Evolutionary conservation across 2,329 filamentous ascomycete genomes (phyloP), one percentile per base, ranked within the genome.

Genomic region (Claviceps africana): DNA sequence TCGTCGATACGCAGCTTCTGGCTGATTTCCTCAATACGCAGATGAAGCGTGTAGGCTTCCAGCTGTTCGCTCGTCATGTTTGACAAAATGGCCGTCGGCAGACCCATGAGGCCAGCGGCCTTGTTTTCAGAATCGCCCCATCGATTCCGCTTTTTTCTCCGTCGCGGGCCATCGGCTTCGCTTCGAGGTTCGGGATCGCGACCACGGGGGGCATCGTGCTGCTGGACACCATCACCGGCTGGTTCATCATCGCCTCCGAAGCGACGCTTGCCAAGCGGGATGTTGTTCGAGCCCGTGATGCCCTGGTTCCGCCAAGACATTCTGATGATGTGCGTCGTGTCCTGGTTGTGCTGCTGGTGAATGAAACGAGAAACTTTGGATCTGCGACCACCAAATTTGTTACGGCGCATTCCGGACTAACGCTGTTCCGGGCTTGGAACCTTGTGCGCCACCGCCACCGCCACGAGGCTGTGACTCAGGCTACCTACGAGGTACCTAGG

Each of bases 121-220:
- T 98, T 98, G 74, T 98, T 98, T 72, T 98, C 93, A 52, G 88
- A 85, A 70, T 97, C 91, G 59, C 93, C 93, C 93, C 93, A 98
- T 66, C 93, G 84, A 69, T 98, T 98, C 68, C 91, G 86, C 84
- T 96, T 97, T 83, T 95, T 96, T 69, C 93, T 88, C 63, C 86
- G 86, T 67, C 86, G 87, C 56, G 85, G 81, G 54, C 88, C 91
- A 70, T 96, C 90, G 49, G 69, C 67, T 54, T 78, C 77, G 56
- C 74, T 70, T 59, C 88, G 79, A 68, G 85, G 83, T 62, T 88
- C 82, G 54, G 91, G 91, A 70, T 93, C 96, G 69, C 93, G 87
- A 64, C 93, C 93, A 68, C 93, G 90, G 76, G 96, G 95, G 54
- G 77, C 61, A 49, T 80, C 77, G 64, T 68, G 71, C 55, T 76